Conservation (phyloP, 176 grass and related monocot genomes). For the Paspalum vaginatum region DNA sequence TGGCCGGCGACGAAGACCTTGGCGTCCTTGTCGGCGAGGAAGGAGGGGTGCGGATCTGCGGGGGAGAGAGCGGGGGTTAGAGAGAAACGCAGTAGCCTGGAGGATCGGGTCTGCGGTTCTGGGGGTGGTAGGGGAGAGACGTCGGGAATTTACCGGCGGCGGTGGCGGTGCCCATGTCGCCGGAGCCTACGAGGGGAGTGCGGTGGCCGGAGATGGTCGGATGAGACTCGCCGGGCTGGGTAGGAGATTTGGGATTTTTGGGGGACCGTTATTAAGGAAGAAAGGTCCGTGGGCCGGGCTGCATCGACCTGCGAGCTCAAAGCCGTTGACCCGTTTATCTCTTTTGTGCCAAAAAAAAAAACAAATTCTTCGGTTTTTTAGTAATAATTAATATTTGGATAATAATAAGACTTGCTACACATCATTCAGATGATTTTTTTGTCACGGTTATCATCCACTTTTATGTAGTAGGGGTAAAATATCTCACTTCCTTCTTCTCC, state of each 20-base stretch:
- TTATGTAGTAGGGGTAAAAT: no score
- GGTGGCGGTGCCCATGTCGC: slow-evolving; percentile 47
- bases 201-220: not conserved
- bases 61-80: not conserved
- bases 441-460: no score
- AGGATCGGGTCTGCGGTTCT: no score
- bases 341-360: no score
- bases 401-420: no score
- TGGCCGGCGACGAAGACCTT: slow-evolving; percentile 80
- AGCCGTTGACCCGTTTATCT: slow-evolving; percentile 24
- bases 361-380: no score
- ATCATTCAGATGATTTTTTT: no score
- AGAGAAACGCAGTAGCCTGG: not conserved
- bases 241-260: slow-evolving; percentile 27
- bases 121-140: no score
- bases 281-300: slow-evolving; percentile 10
- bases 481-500: no score
- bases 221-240: not conserved
- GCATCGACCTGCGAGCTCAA: not conserved
- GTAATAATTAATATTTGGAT: no score
- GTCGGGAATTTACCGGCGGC: slow-evolving; percentile 30
- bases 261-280: not conserved
- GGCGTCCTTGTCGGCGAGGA: slow-evolving; percentile 67
- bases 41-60: slow-evolving; percentile 47
- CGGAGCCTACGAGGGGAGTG: not conserved